Conservation (phyloP, 495 filamentous ascomycete genomes). For the Penicillium crystallinum region DNA sequence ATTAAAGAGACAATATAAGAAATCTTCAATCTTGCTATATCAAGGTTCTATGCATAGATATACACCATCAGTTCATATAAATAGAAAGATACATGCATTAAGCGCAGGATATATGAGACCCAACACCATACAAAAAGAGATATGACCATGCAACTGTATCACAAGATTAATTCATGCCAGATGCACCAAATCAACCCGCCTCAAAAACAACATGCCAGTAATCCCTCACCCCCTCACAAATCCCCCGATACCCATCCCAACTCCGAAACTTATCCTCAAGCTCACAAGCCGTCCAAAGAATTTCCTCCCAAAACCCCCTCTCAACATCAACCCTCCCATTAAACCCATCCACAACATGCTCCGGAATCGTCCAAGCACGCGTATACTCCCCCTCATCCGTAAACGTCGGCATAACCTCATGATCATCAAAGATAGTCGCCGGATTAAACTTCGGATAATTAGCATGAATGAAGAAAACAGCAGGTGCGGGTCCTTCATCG, state of each 20-base stretch:
- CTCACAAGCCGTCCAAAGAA: conserved; percentile 43
- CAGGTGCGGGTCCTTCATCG: conserved; percentile 10
- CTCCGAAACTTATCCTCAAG: conserved; percentile 37
- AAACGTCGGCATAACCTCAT: conserved; percentile 32
- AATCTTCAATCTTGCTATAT: background rate
- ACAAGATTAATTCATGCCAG: too few species aligned
- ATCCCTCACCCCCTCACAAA: conserved; percentile 25
- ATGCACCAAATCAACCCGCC: background rate
- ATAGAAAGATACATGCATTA: too few species aligned
- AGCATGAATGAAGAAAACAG: conserved; percentile 43
- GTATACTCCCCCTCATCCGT: conserved; percentile 33
- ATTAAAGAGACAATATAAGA: background rate
- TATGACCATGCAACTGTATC: background rate
- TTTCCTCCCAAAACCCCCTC: conserved; percentile 45
- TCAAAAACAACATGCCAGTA: conserved; percentile 22
- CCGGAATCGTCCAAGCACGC: conserved; percentile 40
- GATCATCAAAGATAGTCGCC: conserved; percentile 33
- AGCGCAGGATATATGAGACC: too few species aligned
- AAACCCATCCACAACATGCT: conserved; percentile 31
- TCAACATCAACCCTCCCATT: conserved; percentile 42
- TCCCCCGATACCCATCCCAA: conserved; percentile 26
- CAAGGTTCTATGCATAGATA: background rate
- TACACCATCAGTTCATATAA: too few species aligned
- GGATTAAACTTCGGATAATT: conserved; percentile 46
- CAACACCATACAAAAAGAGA: too few species aligned